Base-by-base conservation (phyloP, 129 eudicot species). In the Centella asiatica region DNA sequence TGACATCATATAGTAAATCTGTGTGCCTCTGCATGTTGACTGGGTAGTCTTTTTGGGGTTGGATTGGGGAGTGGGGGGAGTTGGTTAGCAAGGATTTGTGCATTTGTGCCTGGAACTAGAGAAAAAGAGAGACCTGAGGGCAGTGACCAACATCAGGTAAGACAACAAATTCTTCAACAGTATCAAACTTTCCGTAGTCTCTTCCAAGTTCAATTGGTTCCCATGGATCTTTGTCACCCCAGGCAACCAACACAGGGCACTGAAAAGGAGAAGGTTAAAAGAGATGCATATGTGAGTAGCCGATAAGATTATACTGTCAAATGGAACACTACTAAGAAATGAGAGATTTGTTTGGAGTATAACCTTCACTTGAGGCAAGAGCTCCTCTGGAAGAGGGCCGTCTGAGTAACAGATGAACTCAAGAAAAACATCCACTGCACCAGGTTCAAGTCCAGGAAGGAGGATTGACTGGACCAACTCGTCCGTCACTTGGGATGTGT, bases 141-240 rank as follows among this genome's bases (percentile, higher is more conserved):
- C 98, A 92, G 67, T 92, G 98, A 50, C 96, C 98, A 60, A 92
- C 96, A 63, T 71, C 67, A 65, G 95, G 86, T 64, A 92, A 79
- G 70, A 82, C 78, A 22, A 92, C 77, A 63, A 92, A 92, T 57
- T 87, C 94, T 70, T 87, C 88, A 29, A 92, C 96, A 40, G 84
- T 17, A 44, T 84, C 84, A 59, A 87, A 92, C 0, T 80, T 29
- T 33, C 78, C 83, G 44, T 84, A 92, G 71, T 95, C 90, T 80
- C 79, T 82, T 62, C 98, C 98, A 29, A 87, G 88, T 55, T 87
- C 90, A 68, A 92, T 78, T 44, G 98, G 98, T 66, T 92, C 98
- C 98, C 98, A 92, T 25, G 98, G 98, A 92, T 92, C 98, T 72
- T 80, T 92, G 44, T 92, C 98, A 48, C 98, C 98, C 98, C 98